Conservation (phyloP, 768 basidiomycete genomes). For the Termitomyces sp. region DNA sequence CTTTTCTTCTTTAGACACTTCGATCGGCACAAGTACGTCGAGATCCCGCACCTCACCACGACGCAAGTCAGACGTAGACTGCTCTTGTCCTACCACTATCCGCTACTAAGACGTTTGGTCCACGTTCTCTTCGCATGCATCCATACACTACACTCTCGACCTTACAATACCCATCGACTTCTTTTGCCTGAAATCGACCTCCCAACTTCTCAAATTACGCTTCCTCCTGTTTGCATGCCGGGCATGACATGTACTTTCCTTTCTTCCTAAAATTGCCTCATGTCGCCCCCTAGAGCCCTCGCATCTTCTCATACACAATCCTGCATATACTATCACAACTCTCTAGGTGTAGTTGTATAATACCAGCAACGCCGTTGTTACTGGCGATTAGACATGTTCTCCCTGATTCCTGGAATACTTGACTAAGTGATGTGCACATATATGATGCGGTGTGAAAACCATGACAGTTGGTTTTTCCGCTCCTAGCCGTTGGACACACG, state of each 20-base stretch:
- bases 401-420: neutral
- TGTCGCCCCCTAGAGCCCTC: constrained; percentile 10
- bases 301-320: constrained; percentile 6
- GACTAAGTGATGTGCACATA: neutral
- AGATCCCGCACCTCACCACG: neutral
- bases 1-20: constrained; percentile 1
- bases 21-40: constrained; percentile 2
- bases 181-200: constrained; percentile 9
- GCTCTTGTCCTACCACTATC: constrained; percentile 7
- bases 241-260: constrained; percentile 5
- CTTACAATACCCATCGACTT: constrained; percentile 13
- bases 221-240: neutral
- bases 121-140: constrained; percentile 19
- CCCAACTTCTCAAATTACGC: constrained; percentile 6
- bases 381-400: constrained; percentile 4
- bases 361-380: constrained; percentile 11
- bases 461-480: neutral
- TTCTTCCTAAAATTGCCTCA: constrained; percentile 12
- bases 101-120: constrained; percentile 20
- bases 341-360: constrained; percentile 18
- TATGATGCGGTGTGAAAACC: neutral
- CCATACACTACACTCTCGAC: constrained; percentile 22
- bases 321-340: constrained; percentile 12
- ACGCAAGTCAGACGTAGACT: constrained; percentile 12
- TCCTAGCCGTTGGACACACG: neutral